These are phyloP conservation scores for Hylodesmum podocarpum DNA, from an alignment of 306 rosid genomes.

Conservation along the genomic window DNA sequence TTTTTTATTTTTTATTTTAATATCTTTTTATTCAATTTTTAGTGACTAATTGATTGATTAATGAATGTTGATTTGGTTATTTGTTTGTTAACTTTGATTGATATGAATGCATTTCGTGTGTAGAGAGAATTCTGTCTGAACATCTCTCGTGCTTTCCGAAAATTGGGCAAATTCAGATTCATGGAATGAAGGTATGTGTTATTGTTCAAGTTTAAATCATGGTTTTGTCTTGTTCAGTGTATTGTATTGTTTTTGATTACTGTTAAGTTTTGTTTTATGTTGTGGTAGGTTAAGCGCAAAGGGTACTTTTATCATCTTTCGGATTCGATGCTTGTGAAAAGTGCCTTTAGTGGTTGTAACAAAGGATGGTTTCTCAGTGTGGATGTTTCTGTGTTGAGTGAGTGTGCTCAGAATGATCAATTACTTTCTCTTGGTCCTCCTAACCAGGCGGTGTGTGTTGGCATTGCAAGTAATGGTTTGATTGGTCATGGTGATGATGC, in stretches of 20 bases:
- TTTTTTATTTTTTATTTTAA: neutral
- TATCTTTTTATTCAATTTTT: no score
- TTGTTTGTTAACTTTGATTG: neutral
- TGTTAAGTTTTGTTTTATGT: neutral
- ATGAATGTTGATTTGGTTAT: neutral
- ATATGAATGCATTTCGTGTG: neutral
- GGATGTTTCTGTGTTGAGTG: slow-evolving; percentile 38
- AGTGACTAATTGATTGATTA: neutral
- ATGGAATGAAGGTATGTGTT: slow-evolving; percentile 38
- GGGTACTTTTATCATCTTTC: slow-evolving; percentile 33
- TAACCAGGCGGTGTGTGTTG: slow-evolving; percentile 9
- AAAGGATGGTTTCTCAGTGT: slow-evolving; percentile 40
- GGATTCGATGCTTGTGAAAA: slow-evolving; percentile 41
- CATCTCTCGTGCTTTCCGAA: slow-evolving; percentile 43
- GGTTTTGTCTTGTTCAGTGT: neutral
- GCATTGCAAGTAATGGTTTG: slow-evolving; percentile 19
- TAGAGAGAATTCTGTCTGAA: slow-evolving; percentile 31
- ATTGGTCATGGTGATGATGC: slow-evolving; percentile 7
- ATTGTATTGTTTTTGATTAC: slow-evolving; percentile 10
- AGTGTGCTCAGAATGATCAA: slow-evolving; percentile 9
- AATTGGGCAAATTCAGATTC: slow-evolving; percentile 42
- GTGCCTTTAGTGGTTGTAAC: slow-evolving; percentile 29
- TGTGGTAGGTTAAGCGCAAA: slow-evolving; percentile 37
- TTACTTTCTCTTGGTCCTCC: slow-evolving; percentile 23
- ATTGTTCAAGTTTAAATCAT: slow-evolving; percentile 8